phyloP scores from a whole-genome alignment of 1,284 basidiomycete genomes.

The Apiotrichum gracile region DNA sequence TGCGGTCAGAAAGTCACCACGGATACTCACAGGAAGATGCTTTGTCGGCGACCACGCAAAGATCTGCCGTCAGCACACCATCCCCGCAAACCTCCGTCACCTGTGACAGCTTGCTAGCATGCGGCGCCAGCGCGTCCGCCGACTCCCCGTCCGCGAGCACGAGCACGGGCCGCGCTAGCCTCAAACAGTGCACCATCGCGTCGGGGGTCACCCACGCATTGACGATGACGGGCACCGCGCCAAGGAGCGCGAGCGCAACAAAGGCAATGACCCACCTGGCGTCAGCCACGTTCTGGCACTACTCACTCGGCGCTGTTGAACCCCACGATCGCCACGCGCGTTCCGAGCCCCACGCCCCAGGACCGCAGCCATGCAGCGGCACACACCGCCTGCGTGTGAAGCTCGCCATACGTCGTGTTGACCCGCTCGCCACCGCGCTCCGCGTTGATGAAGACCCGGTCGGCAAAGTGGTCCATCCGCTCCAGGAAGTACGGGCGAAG shows the following conservation, averaged over 20 bases:
- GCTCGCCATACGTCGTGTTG: slow-evolving; percentile 25
- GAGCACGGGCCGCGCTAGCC: slow-evolving; percentile 22
- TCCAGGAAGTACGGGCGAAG: slow-evolving; percentile 20
- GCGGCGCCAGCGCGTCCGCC: slow-evolving; percentile 13
- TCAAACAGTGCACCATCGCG: slow-evolving; percentile 24
- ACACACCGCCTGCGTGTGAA: slow-evolving; percentile 16
- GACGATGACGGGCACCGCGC: slow-evolving; percentile 33
- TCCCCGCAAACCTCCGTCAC: neutral
- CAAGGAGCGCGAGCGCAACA: slow-evolving; percentile 34
- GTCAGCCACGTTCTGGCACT: neutral
- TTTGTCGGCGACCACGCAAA: neutral
- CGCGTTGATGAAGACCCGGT: slow-evolving; percentile 30
- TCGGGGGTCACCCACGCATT: slow-evolving; percentile 28
- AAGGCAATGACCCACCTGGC: slow-evolving; percentile 29
- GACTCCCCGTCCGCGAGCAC: slow-evolving; percentile 31
- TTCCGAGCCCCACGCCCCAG: slow-evolving; percentile 26
- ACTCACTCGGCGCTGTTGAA: slow-evolving; percentile 20
- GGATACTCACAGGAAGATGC: neutral
- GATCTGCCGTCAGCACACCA: neutral
- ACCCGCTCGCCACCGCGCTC: slow-evolving; percentile 13
- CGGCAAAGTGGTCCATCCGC: slow-evolving; percentile 17
- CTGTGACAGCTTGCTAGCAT: neutral
- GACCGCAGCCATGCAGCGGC: slow-evolving; percentile 31
- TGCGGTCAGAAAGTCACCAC: neutral
- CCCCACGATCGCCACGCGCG: slow-evolving; percentile 33